These are phyloP conservation scores for Skeletonema marinoi DNA, from an alignment of 108 stramenopile species.

Conservation along the genomic window DNA sequence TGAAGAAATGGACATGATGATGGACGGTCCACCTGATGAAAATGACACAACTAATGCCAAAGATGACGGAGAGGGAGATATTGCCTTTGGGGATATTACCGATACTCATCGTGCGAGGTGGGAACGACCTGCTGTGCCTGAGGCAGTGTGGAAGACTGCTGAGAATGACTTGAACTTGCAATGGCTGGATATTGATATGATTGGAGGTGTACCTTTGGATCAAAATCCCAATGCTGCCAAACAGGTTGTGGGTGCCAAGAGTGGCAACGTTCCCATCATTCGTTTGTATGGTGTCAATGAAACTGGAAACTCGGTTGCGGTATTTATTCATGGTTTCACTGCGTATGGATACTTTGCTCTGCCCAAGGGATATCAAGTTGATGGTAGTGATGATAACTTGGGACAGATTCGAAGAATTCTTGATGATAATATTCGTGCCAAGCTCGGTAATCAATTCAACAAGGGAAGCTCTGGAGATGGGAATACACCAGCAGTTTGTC, in stretches of 20 bases:
- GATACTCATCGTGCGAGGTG: slow-evolving; percentile 40
- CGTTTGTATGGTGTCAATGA: slow-evolving; percentile 95
- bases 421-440: slow-evolving; percentile 32
- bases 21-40: slow-evolving; percentile 1
- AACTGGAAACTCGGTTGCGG: slow-evolving; percentile 88
- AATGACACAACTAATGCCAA: slow-evolving; percentile 11
- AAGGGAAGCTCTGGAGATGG: slow-evolving; percentile 18
- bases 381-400: slow-evolving; percentile 55
- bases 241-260: slow-evolving; percentile 59
- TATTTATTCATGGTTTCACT: slow-evolving; percentile 96
- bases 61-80: slow-evolving; percentile 15
- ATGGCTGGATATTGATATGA: slow-evolving; percentile 98
- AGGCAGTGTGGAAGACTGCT: slow-evolving; percentile 25
- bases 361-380: slow-evolving; percentile 59
- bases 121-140: slow-evolving; percentile 55
- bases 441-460: slow-evolving; percentile 41
- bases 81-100: slow-evolving; percentile 35
- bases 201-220: slow-evolving; percentile 74
- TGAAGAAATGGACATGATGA: slow-evolving; percentile 7
- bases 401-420: slow-evolving; percentile 48
- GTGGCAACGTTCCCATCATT: slow-evolving; percentile 88
- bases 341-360: slow-evolving; percentile 93
- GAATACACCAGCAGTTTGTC: slow-evolving; percentile 36
- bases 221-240: slow-evolving; percentile 72
- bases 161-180: slow-evolving; percentile 75